Conservation (phyloP, 768 basidiomycete genomes). For the Mycena indigotica region DNA sequence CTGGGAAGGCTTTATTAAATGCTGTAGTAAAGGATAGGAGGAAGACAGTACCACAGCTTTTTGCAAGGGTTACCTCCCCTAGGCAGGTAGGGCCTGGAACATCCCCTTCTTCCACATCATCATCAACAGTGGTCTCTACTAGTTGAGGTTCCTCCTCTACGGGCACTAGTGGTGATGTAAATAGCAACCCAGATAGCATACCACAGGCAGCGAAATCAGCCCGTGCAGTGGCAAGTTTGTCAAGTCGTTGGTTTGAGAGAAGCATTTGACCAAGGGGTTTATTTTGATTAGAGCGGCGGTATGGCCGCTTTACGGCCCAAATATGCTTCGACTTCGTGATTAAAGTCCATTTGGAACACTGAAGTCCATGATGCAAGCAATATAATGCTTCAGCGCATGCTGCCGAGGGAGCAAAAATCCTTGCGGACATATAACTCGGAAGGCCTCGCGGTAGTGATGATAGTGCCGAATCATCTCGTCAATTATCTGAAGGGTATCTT, state of each 20-base stretch:
- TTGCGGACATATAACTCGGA: background rate
- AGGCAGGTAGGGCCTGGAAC: too few relatives aligned
- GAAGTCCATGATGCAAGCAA: constrained; percentile 17
- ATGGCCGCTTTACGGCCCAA: constrained; percentile 21
- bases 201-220: too few relatives aligned
- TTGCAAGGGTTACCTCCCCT: too few relatives aligned
- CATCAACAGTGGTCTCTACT: too few relatives aligned
- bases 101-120: too few relatives aligned
- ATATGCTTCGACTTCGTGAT: constrained; percentile 26
- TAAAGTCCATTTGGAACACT: constrained; percentile 27
- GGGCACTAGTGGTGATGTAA: too few relatives aligned
- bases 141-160: too few relatives aligned
- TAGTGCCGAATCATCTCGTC: constrained; percentile 8
- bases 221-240: constrained; percentile 11
- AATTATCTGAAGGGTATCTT: background rate
- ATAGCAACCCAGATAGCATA: too few relatives aligned
- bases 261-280: constrained; percentile 23
- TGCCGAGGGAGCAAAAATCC: constrained; percentile 15
- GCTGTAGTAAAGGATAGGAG: too few relatives aligned
- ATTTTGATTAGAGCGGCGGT: constrained; percentile 19
- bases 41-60: too few relatives aligned
- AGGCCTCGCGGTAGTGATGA: constrained; percentile 11
- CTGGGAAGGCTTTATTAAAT: too few relatives aligned
- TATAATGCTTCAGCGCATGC: constrained; percentile 21
- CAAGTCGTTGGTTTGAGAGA: constrained; percentile 11